Conservation (phyloP, 176 grass and related monocot species). For the bread wheat (Triticum aestivum) region IWGSC_CS_RefSeq_v2.1 NC_057797.1:147340846-147341345, state of each 20-base stretch:
- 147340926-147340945: slow-evolving; percentile 14
- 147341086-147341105: slow-evolving; percentile 50
- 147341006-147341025: slow-evolving; percentile 86
- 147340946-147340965: neutral
- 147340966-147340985: slow-evolving; percentile 2
- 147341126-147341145: slow-evolving; percentile 17
- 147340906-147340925: neutral
- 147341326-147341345: slow-evolving; percentile 11
- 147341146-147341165: slow-evolving; percentile 13
- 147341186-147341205: slow-evolving; percentile 93
- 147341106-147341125: slow-evolving; percentile 3
- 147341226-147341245: slow-evolving; percentile 95
- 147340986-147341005: slow-evolving; percentile 12
- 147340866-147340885: neutral
- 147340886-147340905: neutral
- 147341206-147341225: slow-evolving; percentile 99
- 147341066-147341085: slow-evolving; percentile 94
- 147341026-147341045: slow-evolving; percentile 95
- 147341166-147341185: slow-evolving; percentile 72
- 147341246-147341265: slow-evolving; percentile 99
- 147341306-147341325: slow-evolving; percentile 25
- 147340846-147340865: neutral
- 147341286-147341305: slow-evolving; percentile 26
- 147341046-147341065: slow-evolving; percentile 99
- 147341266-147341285: slow-evolving; percentile 57